Evolutionary conservation across 208 protist genomes (phyloP), one percentile per base, ranked within the genome.

Genomic region (Wallacemonas sp.): DNA sequence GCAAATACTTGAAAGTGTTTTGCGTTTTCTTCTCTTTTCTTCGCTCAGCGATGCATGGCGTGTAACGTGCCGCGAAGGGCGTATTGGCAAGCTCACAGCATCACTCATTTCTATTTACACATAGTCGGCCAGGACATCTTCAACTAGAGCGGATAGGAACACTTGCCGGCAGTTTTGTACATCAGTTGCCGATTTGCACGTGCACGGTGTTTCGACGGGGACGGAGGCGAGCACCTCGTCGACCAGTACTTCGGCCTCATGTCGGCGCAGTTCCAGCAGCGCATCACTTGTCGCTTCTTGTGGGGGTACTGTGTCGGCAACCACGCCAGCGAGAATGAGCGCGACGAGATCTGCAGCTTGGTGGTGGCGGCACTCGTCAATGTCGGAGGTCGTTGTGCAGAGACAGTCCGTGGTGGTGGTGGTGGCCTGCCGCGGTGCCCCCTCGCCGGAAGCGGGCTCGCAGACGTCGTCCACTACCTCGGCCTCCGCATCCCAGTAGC

Each of bases 301-400:
- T 41, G 7, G 11, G 26, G 18, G 48, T 10, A 16, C 25, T 25
- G 25, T 10, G 48, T 22, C 48, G 18, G 20, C 10, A 22, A 22
- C 8, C 20, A 10, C 5, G 48, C 18, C 26, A 0, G 48, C 25
- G 48, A 55, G 25, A 32, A 55, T 55, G 5, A 33, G 48, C 25
- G 48, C 48, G 5, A 55, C 48, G 18, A 55, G 48, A 20, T 55
- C 23, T 22, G 4, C 18, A 33, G 48, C 48, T 32, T 55, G 48
- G n/a, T 32, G 48, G 26, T 33, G 3, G 48, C 48, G 48, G 48
- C 48, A 55, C 8, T 25, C 11, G 8, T 55, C 26, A 0, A 55
- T 32, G 48, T 55, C 48, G 23, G 11, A 10, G 5, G 23, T 26
- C 14, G 48, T 33, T 5, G 48, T 18, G 48, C 48, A 55, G 5